phyloP scores from a whole-genome alignment of 306 rosid species.

The Alnus rubra region DNA sequence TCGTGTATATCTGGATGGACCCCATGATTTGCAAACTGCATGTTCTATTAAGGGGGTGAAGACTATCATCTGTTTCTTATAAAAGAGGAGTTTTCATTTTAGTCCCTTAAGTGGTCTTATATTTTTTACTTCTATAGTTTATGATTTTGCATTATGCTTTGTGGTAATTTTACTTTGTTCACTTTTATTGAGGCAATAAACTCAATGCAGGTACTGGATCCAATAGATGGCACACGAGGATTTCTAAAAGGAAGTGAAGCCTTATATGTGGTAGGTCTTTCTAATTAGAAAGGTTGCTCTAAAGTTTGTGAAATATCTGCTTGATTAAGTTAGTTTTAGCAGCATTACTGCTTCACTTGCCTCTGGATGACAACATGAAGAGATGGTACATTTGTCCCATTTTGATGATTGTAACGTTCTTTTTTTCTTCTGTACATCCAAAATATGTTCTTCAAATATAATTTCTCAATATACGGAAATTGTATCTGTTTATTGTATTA shows the following conservation, averaged over 20 bases:
- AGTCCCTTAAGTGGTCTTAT: constrained; percentile 2
- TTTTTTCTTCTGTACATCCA: not conserved
- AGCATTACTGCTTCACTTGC: not conserved
- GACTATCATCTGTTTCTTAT: not conserved
- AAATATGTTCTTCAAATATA: not conserved
- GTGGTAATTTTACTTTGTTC: constrained; percentile 16
- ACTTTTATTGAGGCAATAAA: constrained; percentile 22
- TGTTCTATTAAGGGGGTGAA: not conserved
- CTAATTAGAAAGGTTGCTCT: constrained; percentile 21
- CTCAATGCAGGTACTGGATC: constrained; percentile 80
- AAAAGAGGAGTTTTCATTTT: constrained; percentile 15
- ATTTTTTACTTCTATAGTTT: constrained; percentile 6
- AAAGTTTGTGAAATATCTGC: not conserved
- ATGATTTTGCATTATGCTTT: constrained; percentile 21
- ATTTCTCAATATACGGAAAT: not conserved
- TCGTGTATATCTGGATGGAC: not conserved
- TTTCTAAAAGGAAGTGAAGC: constrained; percentile 63
- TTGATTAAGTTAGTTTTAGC: not conserved
- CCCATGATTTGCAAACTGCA: not conserved
- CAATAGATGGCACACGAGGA: constrained; percentile 88
- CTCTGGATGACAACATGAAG: not conserved
- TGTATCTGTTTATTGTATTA: not conserved
- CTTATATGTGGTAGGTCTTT: constrained; percentile 64
- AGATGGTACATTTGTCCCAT: not conserved
- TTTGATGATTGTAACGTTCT: not conserved